phyloP scores from a whole-genome alignment of 257 asterid species.

The Knoxia roxburghii region DNA sequence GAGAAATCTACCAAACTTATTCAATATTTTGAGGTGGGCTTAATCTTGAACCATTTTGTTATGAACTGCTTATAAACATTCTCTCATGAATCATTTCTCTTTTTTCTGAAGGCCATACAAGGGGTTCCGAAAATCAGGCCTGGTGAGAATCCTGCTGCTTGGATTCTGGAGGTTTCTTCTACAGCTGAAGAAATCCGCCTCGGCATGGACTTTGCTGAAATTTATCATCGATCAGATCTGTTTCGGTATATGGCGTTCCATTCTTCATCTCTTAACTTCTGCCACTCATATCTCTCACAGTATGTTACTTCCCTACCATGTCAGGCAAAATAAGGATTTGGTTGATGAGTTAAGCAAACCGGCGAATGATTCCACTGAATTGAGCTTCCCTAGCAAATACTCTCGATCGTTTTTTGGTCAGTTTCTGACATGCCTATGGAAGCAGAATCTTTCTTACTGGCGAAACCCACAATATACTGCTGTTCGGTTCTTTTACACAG shows the following conservation, averaged over 20 bases:
- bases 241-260: conserved; percentile 45
- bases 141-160: conserved; percentile 88
- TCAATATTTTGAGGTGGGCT: conserved; percentile 77
- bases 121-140: conserved; percentile 62
- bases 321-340: conserved; percentile 58
- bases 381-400: conserved; percentile 62
- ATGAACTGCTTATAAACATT: background rate
- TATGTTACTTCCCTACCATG: conserved; percentile 14
- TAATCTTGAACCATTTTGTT: background rate
- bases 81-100: background rate
- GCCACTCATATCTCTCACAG: conserved; percentile 2
- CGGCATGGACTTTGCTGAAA: conserved; percentile 81
- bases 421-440: conserved; percentile 80
- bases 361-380: conserved; percentile 49
- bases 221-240: conserved; percentile 58
- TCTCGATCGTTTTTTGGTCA: conserved; percentile 56
- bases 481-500: conserved; percentile 86
- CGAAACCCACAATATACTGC: conserved; percentile 95
- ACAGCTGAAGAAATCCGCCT: conserved; percentile 63
- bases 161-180: conserved; percentile 91
- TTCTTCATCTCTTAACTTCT: conserved; percentile 1
- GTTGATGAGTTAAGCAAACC: conserved; percentile 77
- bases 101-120: conserved; percentile 48
- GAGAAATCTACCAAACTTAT: conserved; percentile 62
- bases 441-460: conserved; percentile 91